Conservation (phyloP, 805 yeast genomes). For the Barnettozyma botsteinii region DNA sequence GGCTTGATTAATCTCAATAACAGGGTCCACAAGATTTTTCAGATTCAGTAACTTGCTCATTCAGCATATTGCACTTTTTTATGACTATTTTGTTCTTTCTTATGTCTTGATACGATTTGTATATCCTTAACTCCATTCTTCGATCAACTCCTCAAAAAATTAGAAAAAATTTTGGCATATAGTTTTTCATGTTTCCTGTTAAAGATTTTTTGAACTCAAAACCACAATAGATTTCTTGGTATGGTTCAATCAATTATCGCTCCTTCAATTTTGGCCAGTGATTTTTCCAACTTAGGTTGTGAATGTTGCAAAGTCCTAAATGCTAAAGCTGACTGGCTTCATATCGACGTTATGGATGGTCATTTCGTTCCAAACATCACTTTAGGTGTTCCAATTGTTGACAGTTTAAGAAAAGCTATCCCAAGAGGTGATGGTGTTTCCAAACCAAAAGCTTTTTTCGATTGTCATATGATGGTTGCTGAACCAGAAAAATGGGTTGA, state of each 20-base stretch:
- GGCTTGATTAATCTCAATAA: no score
- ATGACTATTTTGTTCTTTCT: no score
- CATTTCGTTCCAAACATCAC: conserved; percentile 96
- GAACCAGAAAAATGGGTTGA: conserved; percentile 91
- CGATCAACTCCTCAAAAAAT: no score
- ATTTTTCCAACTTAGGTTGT: conserved; percentile 83
- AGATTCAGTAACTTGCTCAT: no score
- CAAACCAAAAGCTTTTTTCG: conserved; percentile 56
- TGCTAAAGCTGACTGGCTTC: conserved; percentile 93
- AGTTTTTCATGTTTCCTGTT: no score
- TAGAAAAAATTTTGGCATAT: no score
- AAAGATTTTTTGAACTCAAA: neutral
- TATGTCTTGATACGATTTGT: no score
- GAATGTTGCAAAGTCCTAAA: conserved; percentile 78
- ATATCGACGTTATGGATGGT: conserved; percentile 98
- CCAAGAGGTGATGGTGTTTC: conserved; percentile 54
- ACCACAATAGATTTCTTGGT: no score
- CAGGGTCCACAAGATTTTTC: no score
- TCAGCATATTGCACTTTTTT: no score
- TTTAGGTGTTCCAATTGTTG: conserved; percentile 85
- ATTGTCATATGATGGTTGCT: conserved; percentile 98
- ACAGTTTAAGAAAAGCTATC: conserved; percentile 66
- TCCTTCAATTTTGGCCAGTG: conserved; percentile 90
- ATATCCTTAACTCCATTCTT: no score
- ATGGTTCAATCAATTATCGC: conserved; percentile 86